Conservation (phyloP, 495 filamentous ascomycete genomes). For the Xylaria sp. region DNA sequence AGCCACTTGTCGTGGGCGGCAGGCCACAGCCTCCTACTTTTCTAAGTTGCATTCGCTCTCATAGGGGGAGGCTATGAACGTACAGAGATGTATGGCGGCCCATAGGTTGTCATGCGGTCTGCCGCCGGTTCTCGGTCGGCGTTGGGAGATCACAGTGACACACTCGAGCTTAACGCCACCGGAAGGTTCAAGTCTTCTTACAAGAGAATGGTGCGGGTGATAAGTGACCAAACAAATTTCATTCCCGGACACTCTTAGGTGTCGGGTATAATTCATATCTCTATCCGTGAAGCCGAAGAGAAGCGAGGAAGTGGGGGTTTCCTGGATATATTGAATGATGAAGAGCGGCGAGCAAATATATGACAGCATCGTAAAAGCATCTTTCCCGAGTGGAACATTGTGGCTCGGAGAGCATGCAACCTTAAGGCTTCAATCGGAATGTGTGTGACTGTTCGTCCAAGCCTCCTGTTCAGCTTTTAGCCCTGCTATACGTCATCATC, state of each 20-base stretch:
- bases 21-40: constrained; percentile 1
- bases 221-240: neutral
- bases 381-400: constrained; percentile 1
- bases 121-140: constrained; percentile 28
- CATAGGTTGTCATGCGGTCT: constrained; percentile 12
- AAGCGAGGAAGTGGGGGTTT: neutral
- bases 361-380: neutral
- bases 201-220: neutral
- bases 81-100: neutral
- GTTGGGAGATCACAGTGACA: constrained; percentile 10
- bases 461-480: constrained; percentile 18
- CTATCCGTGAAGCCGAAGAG: neutral
- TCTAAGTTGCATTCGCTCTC: constrained; percentile 16
- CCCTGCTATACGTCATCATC: constrained; percentile 5
- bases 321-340: neutral
- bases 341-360: neutral
- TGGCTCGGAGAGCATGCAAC: constrained; percentile 11
- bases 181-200: neutral
- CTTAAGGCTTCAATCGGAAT: neutral
- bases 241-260: neutral
- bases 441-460: neutral
- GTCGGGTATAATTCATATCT: neutral
- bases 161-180: constrained; percentile 2
- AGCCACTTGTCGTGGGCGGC: constrained; percentile 15
- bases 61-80: neutral